A percentile compares a stretch with the other conserved stretches of the same genome.
These are phyloP conservation scores for Cladosporium velox DNA, from an alignment of 2,329 filamentous ascomycete genomes.

Conservation along the genomic window DNA sequence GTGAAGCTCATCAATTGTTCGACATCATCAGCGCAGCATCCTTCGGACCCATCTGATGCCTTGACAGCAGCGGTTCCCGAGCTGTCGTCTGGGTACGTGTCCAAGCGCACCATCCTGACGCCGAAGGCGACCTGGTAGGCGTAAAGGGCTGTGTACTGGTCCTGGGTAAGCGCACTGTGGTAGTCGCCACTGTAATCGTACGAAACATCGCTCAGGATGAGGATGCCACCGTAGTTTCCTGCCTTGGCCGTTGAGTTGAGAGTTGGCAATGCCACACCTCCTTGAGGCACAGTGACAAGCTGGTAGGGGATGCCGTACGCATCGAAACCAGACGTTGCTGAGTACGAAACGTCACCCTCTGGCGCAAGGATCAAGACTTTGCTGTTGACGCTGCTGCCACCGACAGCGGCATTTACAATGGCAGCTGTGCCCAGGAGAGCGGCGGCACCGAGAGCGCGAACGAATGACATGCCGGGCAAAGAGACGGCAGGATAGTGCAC, in stretches of 20 bases:
- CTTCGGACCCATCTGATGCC: conserved; percentile 40
- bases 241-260: conserved; percentile 52
- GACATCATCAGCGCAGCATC: conserved; percentile 52
- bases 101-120: conserved; percentile 62
- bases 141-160: conserved; percentile 59
- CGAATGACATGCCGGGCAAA: conserved; percentile 7
- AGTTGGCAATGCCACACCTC: conserved; percentile 53
- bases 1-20: conserved; percentile 58
- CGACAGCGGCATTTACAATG: conserved; percentile 10
- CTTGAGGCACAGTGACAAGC: conserved; percentile 56
- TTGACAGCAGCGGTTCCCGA: conserved; percentile 37
- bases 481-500: not conserved
- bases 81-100: conserved; percentile 58
- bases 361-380: conserved; percentile 56
- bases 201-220: conserved; percentile 56
- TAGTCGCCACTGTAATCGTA: conserved; percentile 55
- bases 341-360: conserved; percentile 49
- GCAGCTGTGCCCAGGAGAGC: not conserved
- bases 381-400: conserved; percentile 29
- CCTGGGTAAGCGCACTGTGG: conserved; percentile 56
- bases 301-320: conserved; percentile 64
- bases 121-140: conserved; percentile 60
- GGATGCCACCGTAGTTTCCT: conserved; percentile 63
- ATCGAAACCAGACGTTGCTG: conserved; percentile 57
- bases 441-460: not conserved